Conservation (phyloP, 805 yeast genomes). For the Yamadazyma laniorum region DNA sequence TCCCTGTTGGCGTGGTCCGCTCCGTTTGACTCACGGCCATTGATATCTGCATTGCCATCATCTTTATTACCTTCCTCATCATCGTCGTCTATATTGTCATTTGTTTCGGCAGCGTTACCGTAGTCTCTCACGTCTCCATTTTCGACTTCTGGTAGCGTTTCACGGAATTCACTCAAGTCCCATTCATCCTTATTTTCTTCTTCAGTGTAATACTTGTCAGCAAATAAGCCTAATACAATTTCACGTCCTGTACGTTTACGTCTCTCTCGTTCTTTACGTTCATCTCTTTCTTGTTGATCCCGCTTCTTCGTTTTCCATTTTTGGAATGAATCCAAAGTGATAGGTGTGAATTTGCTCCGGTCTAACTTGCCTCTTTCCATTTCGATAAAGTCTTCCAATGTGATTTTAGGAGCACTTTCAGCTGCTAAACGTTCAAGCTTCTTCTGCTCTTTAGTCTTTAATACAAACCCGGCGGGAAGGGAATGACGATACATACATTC, state of each 20-base stretch:
- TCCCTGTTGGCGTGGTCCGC: not conserved
- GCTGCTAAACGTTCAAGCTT: constrained; percentile 81
- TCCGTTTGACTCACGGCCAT: not conserved
- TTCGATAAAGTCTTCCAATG: constrained; percentile 94
- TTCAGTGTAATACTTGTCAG: constrained; percentile 54
- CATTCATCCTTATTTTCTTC: constrained; percentile 50
- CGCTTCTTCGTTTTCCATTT: constrained; percentile 78
- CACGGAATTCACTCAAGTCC: constrained; percentile 59
- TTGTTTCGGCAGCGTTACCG: constrained; percentile 45
- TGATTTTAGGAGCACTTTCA: constrained; percentile 82
- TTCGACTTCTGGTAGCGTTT: constrained; percentile 52
- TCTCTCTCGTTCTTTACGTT: constrained; percentile 27
- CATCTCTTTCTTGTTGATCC: constrained; percentile 49
- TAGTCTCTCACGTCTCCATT: constrained; percentile 63
- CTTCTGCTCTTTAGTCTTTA: constrained; percentile 96
- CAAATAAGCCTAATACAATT: constrained; percentile 57
- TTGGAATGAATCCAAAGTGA: constrained; percentile 74
- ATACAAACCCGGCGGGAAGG: constrained; percentile 92
- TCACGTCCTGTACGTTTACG: constrained; percentile 68
- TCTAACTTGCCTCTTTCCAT: constrained; percentile 87
- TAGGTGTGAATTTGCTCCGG: constrained; percentile 73
- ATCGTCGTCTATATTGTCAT: constrained; percentile 1
- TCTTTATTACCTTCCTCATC: constrained; percentile 1
- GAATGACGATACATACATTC: constrained; percentile 94
- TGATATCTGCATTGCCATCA: not conserved